Base-by-base conservation (phyloP, 345 rosid species). In the Linum lewisii region DNA sequence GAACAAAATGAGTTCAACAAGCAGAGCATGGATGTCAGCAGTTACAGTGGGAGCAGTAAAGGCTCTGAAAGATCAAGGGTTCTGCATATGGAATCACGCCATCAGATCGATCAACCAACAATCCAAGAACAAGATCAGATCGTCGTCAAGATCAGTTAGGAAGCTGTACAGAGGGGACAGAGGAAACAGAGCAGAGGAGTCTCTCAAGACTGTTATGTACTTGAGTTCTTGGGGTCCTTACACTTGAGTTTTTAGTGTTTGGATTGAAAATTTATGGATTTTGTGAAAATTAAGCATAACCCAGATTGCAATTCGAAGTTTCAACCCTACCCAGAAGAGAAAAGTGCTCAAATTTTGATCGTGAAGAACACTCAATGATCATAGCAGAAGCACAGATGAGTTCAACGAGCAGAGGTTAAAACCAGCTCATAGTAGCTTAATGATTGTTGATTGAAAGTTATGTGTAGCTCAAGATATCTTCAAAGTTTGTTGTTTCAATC, bases 191-290 rank as follows among this genome's bases (percentile, higher is more conserved):
- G 47, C 47, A 42, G 47, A 42, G 47, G 70, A 75, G 25, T 72
- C 68, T n/a, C 60, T 63, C 24, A 36, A 52, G 23, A 72, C 54
- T 59, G 75, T 72, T 42, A 72, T 62, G 71, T 59, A 72, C 68
- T 37, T 72, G 21, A 59, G 64, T 6, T 72, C 64, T 37, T 66
- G 68, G 68, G 66, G 75, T 57, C 71, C 66, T 24, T 26, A 36
- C 47, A 42, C 15, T 42, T 42, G 4, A 16, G 38, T 34, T 34
- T 34, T 34, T 34, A 34, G 38, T 11, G 38, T 11, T n/a, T n/a
- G n/a, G n/a, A n/a, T n/a, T n/a, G n/a, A n/a, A n/a, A n/a, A n/a
- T n/a, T n/a, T n/a, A n/a, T n/a, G n/a, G n/a, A n/a, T n/a, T n/a
- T n/a, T n/a, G n/a, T n/a, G n/a, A n/a, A n/a, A n/a, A n/a, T n/a